Conservation (phyloP, 345 rosid genomes). For the Raphanus raphanistrum region DNA sequence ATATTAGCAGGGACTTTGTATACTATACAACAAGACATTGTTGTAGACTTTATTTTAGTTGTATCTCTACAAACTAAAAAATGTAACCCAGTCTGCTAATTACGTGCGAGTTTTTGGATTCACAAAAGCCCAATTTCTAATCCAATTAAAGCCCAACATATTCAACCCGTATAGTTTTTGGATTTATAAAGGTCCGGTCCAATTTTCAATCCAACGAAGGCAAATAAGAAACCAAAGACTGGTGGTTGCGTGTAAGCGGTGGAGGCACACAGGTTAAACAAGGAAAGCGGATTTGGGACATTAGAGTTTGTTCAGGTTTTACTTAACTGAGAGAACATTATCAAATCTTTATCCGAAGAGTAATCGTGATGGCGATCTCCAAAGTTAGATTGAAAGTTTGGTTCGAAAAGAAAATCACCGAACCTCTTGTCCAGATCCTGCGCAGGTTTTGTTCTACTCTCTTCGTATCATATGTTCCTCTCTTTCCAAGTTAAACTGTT, state of each 20-base stretch:
- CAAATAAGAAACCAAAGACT: not conserved
- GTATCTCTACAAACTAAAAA: no score
- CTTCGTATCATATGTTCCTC: not conserved
- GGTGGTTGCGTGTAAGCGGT: constrained; percentile 1
- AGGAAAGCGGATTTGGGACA: not conserved
- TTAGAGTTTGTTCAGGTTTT: not conserved
- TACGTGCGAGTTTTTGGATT: not conserved
- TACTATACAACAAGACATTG: no score
- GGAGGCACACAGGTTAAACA: not conserved
- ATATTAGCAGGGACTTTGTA: no score
- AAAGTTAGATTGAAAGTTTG: constrained; percentile 44
- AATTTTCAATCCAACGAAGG: not conserved
- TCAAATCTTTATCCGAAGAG: not conserved
- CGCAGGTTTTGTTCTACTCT: constrained; percentile 47
- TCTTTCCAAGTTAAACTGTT: not conserved
- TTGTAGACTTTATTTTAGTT: no score
- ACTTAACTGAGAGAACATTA: not conserved
- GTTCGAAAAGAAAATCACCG: constrained; percentile 56
- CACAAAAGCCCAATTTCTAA: not conserved
- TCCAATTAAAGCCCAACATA: not conserved
- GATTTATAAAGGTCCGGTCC: not conserved
- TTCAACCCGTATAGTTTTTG: not conserved
- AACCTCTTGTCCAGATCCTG: constrained; percentile 76
- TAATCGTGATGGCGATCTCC: constrained; percentile 39
- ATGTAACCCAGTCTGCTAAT: no score